Conservation (phyloP, 23 red algal species). For the Cyanidioschyzon merolae region DNA sequence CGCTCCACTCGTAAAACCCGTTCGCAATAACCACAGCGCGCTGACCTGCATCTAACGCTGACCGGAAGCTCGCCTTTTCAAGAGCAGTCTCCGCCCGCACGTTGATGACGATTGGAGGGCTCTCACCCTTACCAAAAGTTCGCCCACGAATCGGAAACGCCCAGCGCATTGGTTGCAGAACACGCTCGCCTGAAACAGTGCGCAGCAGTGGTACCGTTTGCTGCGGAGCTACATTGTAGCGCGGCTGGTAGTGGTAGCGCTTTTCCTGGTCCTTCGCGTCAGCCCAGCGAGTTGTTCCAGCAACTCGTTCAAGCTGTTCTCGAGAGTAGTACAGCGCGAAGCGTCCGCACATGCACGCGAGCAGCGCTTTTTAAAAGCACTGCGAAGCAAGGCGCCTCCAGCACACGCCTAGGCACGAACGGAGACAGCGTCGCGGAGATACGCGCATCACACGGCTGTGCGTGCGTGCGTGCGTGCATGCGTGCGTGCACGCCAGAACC, state of each 20-base stretch:
- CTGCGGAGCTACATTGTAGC: conserved; percentile 22
- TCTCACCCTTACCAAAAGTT: not conserved
- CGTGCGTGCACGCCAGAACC: too few species aligned
- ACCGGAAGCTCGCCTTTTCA: conserved; percentile 16
- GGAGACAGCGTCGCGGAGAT: too few species aligned
- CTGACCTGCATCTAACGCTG: not conserved
- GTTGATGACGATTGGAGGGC: not conserved
- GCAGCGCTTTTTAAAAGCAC: too few species aligned
- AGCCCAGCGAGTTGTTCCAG: conserved; percentile 3
- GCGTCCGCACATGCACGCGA: conserved; percentile 26
- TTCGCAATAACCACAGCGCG: conserved; percentile 23
- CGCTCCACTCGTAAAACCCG: conserved; percentile 26
- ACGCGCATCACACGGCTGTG: too few species aligned
- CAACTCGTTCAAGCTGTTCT: conserved; percentile 1
- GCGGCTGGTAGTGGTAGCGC: not conserved
- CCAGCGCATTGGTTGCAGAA: conserved; percentile 24
- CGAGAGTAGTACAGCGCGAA: conserved; percentile 22
- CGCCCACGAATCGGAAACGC: not conserved
- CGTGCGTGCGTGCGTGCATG: too few species aligned
- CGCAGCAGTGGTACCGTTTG: conserved; percentile 15
- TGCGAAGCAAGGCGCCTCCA: too few species aligned
- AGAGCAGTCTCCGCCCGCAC: conserved; percentile 19
- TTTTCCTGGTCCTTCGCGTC: not conserved
- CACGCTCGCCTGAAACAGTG: not conserved
- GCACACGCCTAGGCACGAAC: too few species aligned